Evolutionary conservation across 768 basidiomycete species (phyloP).

Genomic region (Naganishia randhawae): DNA sequence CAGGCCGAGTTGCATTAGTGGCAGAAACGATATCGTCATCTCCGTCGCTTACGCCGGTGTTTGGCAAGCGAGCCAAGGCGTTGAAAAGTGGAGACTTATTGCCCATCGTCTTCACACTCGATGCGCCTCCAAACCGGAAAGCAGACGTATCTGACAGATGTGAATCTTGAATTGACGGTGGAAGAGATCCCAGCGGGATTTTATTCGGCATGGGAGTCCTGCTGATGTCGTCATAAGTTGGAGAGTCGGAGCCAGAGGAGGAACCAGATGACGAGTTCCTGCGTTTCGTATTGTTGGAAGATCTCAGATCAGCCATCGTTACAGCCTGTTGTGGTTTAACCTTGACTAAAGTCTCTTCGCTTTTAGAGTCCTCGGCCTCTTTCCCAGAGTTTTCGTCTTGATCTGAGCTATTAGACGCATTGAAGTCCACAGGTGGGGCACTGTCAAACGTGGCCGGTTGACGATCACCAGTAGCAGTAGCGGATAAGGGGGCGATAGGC

Average conservation of each 20-base stretch:
- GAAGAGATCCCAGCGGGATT: slow-evolving; percentile 1
- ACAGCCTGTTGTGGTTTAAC: slow-evolving; percentile 10
- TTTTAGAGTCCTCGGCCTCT: not conserved
- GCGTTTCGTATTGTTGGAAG: slow-evolving; percentile 17
- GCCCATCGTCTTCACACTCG: not conserved
- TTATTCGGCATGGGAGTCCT: slow-evolving; percentile 10
- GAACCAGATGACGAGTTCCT: slow-evolving; percentile 1
- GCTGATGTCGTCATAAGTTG: slow-evolving; percentile 1
- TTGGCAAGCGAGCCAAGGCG: not conserved
- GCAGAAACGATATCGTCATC: not conserved
- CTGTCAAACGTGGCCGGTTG: not conserved
- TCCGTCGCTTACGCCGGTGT: not conserved
- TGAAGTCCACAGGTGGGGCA: not conserved
- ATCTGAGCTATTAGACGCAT: not conserved
- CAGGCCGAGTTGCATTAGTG: not conserved
- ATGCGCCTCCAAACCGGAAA: not conserved
- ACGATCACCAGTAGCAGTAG: slow-evolving; percentile 1
- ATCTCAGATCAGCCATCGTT: slow-evolving; percentile 16
- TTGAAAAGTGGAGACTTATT: slow-evolving; percentile 9
- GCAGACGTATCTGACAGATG: slow-evolving; percentile 4
- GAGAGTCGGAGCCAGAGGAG: slow-evolving; percentile 14
- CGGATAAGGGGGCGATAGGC: not conserved
- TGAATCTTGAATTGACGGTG: slow-evolving; percentile 14
- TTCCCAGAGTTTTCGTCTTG: not conserved
- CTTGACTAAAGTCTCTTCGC: not conserved